phyloP scores from a whole-genome alignment of 2,329 filamentous ascomycete species.

The Epichloe uncinata region DNA sequence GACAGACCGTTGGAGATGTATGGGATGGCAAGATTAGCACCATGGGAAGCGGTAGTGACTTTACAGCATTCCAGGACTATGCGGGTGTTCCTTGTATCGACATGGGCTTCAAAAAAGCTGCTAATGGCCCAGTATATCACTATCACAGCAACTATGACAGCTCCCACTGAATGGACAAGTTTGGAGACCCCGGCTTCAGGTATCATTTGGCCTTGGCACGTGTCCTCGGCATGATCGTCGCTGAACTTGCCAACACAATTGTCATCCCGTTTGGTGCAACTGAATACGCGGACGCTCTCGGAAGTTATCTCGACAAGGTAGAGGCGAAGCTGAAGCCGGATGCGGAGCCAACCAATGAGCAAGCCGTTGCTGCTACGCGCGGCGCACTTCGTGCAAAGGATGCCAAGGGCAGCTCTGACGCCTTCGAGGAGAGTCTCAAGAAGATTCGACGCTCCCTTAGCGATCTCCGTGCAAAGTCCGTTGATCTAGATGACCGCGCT shows the following conservation, averaged over 20 bases:
- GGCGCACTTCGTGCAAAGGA: slow-evolving; percentile 12
- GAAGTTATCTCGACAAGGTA: slow-evolving; percentile 36
- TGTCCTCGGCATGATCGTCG: slow-evolving; percentile 47
- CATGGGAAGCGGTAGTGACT: slow-evolving; percentile 63
- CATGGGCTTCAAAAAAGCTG: slow-evolving; percentile 39
- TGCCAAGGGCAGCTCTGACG: slow-evolving; percentile 21
- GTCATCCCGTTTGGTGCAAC: slow-evolving; percentile 51
- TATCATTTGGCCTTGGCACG: slow-evolving; percentile 57
- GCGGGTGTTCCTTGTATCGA: slow-evolving; percentile 54
- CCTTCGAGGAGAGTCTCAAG: slow-evolving; percentile 26
- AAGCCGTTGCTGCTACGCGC: slow-evolving; percentile 19
- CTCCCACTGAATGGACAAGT: slow-evolving; percentile 77
- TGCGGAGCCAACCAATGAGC: slow-evolving; percentile 12
- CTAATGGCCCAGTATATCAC: slow-evolving; percentile 49
- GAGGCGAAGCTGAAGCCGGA: slow-evolving; percentile 31
- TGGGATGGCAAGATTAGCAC: slow-evolving; percentile 50
- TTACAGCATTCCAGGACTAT: slow-evolving; percentile 62
- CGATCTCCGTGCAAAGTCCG: slow-evolving; percentile 26
- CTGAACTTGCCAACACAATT: slow-evolving; percentile 46
- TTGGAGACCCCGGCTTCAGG: slow-evolving; percentile 54
- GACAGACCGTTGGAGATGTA: slow-evolving; percentile 57
- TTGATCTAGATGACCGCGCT: slow-evolving; percentile 32
- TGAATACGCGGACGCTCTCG: slow-evolving; percentile 48
- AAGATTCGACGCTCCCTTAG: slow-evolving; percentile 25
- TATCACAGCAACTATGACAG: slow-evolving; percentile 91